Conservation (phyloP, 1,139 yeast genomes). For the Pichia terricola region DNA sequence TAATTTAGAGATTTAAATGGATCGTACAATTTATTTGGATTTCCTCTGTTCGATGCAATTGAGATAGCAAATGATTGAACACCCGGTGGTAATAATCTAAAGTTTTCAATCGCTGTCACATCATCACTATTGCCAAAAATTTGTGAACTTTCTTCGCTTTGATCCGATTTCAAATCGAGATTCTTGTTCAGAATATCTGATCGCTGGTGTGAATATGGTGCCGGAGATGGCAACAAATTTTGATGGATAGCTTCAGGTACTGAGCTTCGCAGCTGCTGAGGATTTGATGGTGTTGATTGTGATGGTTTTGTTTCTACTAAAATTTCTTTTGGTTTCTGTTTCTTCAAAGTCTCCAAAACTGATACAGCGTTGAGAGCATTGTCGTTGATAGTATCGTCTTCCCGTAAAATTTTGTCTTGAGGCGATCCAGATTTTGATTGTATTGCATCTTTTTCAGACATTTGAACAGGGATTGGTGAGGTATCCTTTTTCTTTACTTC, state of each 20-base stretch:
- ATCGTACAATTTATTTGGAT: slow-evolving; percentile 8
- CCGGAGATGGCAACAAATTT: too few relatives aligned
- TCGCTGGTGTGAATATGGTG: too few relatives aligned
- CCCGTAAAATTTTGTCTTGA: too few relatives aligned
- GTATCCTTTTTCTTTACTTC: slow-evolving; percentile 23
- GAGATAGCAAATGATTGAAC: slow-evolving; percentile 56
- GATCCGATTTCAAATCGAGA: not conserved
- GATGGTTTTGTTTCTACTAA: too few relatives aligned
- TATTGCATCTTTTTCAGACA: not conserved
- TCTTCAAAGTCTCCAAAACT: slow-evolving; percentile 26
- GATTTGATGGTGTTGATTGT: too few relatives aligned
- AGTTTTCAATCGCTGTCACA: slow-evolving; percentile 11
- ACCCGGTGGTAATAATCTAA: slow-evolving; percentile 58
- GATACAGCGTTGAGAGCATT: slow-evolving; percentile 27
- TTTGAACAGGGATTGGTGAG: not conserved
- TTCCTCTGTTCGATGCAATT: slow-evolving; percentile 35
- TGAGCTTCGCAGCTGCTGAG: too few relatives aligned
- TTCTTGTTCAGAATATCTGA: too few relatives aligned
- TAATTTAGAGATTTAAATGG: slow-evolving; percentile 28
- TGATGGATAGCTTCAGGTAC: too few relatives aligned
- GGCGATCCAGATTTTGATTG: not conserved
- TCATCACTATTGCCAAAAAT: not conserved
- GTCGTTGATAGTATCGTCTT: not conserved
- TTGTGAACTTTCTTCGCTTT: not conserved
- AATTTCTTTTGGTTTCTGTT: slow-evolving; percentile 23